These are phyloP conservation scores for Medicago lupulina DNA, from an alignment of 306 rosid genomes.

Conservation along the genomic window DNA sequence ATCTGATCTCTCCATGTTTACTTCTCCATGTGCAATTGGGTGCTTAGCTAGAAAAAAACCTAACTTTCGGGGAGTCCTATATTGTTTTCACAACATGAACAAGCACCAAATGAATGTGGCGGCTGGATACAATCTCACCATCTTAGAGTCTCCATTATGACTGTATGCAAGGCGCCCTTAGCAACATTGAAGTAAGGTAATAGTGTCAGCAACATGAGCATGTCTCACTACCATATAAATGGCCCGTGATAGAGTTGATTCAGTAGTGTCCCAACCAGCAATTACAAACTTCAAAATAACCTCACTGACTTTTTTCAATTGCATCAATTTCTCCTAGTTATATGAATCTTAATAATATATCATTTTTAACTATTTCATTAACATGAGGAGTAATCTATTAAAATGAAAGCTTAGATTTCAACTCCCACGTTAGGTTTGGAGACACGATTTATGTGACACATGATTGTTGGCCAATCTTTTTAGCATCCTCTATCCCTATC, in stretches of 20 bases:
- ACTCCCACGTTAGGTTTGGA: neutral
- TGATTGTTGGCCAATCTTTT: conserved; percentile 42
- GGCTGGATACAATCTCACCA: neutral
- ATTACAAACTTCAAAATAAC: conserved; percentile 80
- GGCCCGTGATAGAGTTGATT: conserved; percentile 86
- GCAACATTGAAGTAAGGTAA: neutral
- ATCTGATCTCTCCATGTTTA: neutral
- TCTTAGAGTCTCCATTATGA: neutral
- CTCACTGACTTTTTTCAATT: conserved; percentile 61
- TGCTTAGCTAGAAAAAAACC: neutral
- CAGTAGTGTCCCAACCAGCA: conserved; percentile 79
- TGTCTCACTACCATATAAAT: conserved; percentile 74
- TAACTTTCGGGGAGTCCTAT: neutral
- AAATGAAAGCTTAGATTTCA: neutral
- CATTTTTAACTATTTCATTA: conserved; percentile 65
- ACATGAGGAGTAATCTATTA: neutral
- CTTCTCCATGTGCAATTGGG: neutral
- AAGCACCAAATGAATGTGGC: neutral
- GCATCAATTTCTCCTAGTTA: conserved; percentile 61
- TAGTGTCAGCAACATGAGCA: neutral
- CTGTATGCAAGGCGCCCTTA: neutral
- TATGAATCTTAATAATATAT: conserved; percentile 85
- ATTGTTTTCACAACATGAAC: neutral
- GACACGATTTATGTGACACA: conserved; percentile 45
- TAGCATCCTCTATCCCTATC: conserved; percentile 65